Conservation (phyloP, 2,329 filamentous ascomycete species). For the Epichloe uncinata region DNA sequence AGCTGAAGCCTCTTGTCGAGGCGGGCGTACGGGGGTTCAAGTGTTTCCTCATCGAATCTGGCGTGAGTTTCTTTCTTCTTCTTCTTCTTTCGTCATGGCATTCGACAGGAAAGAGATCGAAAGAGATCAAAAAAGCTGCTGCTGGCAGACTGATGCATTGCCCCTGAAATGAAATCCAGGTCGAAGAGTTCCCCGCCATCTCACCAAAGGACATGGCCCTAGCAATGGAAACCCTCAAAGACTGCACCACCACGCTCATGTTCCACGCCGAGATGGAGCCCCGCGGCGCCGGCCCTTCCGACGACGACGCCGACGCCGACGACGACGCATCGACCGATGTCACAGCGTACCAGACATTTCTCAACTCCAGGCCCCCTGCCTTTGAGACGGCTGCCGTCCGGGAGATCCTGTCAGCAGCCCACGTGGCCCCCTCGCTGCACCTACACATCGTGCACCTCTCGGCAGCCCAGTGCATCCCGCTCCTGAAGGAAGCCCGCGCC, state of each 20-base stretch:
- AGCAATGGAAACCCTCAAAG: constrained; percentile 69
- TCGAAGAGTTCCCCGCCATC: constrained; percentile 93
- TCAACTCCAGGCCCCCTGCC: constrained; percentile 73
- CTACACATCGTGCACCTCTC: constrained; percentile 92
- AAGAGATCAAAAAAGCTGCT: not conserved
- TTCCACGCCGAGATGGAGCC: constrained; percentile 98
- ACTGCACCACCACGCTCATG: constrained; percentile 83
- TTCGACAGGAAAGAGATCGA: not conserved
- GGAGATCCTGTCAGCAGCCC: constrained; percentile 70
- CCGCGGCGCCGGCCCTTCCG: constrained; percentile 50
- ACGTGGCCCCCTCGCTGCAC: constrained; percentile 66
- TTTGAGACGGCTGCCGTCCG: constrained; percentile 89
- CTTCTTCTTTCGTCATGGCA: too few species aligned
- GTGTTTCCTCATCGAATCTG: constrained; percentile 92
- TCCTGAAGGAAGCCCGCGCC: constrained; percentile 59
- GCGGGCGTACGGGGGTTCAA: constrained; percentile 92
- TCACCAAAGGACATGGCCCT: constrained; percentile 62
- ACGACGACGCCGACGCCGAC: not conserved
- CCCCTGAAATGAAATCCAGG: constrained; percentile 31
- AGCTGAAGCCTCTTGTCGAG: constrained; percentile 69
- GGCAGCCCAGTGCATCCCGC: constrained; percentile 74
- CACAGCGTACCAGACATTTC: constrained; percentile 75
- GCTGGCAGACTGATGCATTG: not conserved
- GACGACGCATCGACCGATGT: constrained; percentile 30
- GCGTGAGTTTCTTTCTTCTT: constrained; percentile 41